phyloP scores from a whole-genome alignment of 176 grass and related monocot species.

The Carex scoparia region DNA sequence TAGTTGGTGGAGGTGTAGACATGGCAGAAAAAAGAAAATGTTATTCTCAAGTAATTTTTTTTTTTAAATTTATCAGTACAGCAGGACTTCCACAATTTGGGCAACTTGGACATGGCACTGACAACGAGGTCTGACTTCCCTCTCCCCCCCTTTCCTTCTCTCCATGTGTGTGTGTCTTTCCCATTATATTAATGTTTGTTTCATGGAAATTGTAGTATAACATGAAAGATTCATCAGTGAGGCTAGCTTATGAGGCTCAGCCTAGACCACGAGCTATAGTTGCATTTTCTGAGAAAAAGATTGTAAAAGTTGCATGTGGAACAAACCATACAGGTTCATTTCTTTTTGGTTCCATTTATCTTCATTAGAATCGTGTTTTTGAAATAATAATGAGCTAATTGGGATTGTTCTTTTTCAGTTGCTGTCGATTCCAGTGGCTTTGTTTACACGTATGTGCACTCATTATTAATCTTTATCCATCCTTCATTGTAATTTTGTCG shows the following conservation, averaged over 20 bases:
- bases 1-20: background rate
- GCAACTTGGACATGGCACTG: constrained; percentile 95
- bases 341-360: constrained; percentile 13
- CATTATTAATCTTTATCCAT: constrained; percentile 26
- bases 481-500: constrained; percentile 17
- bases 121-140: constrained; percentile 68
- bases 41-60: constrained; percentile 43
- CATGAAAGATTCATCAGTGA: constrained; percentile 80
- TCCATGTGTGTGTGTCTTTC: background rate
- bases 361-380: background rate
- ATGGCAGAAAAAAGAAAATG: background rate
- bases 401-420: constrained; percentile 48
- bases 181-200: constrained; percentile 22
- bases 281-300: constrained; percentile 73
- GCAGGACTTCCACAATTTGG: constrained; percentile 92
- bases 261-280: constrained; percentile 66
- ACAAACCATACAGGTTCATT: constrained; percentile 94
- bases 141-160: background rate
- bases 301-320: constrained; percentile 92
- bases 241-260: constrained; percentile 86
- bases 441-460: constrained; percentile 95
- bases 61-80: constrained; percentile 52
- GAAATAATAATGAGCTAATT: background rate
- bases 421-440: constrained; percentile 94
- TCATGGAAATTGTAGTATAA: constrained; percentile 66